Evolutionary conservation across 768 basidiomycete genomes (phyloP), one percentile per base, ranked within the genome.

Genomic region (Boletellus ananas): DNA sequence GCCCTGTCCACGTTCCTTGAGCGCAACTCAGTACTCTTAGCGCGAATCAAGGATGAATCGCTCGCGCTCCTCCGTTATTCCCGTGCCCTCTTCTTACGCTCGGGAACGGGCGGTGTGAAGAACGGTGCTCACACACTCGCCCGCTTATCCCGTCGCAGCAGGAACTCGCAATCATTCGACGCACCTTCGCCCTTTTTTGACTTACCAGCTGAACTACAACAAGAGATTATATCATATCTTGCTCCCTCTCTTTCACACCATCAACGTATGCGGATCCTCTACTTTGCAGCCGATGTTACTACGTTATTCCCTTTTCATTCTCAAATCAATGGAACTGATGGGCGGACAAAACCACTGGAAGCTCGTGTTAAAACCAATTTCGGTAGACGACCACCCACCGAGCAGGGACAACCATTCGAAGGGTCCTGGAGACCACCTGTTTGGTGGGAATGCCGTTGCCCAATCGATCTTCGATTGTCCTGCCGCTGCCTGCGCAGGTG

Each of bases 201-300:
- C n/a, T 65, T 87, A 12, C 85, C 85, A 3, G 64, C 63, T 9
- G 85, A 87, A 61, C 66, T 87, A 7, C 76, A 79, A 48, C 73
- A 79, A 11, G 61, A 81, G 60, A 77, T 83, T 34, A 72, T 86
- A 31, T 76, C 80, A 12, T 77, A 78, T 57, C 64, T 84, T 18
- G 78, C 81, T 4, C 83, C 83, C 14, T 70, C 64, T 1, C 74
- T 87, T 43, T 84, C 84, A 16, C 60, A 73, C 17, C 64, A 68
- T 2, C 85, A 87, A 57, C 76, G 76, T 18, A 69, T 77, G 54
- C 76, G 75, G 8, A 74, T 87, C 29, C 75, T 72, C 54, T 62
- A 59, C 27, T 85, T 77, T 50, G 83, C 83, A 8, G 71, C 77
- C 1, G 70, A 72, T 27, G 45, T 63, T 0, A 47, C 64, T 4